Evolutionary conservation across 345 rosid species (phyloP).

Genomic region (Aquilaria yunnanensis): DNA sequence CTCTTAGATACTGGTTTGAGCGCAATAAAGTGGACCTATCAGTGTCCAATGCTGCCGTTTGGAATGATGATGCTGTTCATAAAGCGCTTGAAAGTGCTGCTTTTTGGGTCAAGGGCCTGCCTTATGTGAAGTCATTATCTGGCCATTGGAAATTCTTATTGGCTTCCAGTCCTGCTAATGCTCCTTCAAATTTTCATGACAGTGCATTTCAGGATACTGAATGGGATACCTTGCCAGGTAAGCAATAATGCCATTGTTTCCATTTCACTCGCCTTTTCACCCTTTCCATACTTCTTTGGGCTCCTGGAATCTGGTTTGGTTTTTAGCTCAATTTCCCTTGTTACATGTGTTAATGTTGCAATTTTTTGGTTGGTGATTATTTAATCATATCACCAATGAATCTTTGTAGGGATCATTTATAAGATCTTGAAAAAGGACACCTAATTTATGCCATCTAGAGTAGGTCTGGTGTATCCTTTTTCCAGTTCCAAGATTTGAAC

Average conservation of each 20-base stretch:
- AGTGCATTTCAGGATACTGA: slow-evolving; percentile 55
- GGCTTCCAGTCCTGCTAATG: slow-evolving; percentile 56
- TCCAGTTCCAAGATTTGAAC: too few relatives aligned
- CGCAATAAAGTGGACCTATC: slow-evolving; percentile 69
- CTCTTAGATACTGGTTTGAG: slow-evolving; percentile 77
- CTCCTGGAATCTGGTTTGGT: background rate
- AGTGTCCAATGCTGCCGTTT: slow-evolving; percentile 61
- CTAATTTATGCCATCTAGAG: too few relatives aligned
- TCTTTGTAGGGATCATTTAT: too few relatives aligned
- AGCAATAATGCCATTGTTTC: slow-evolving; percentile 4
- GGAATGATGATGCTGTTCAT: slow-evolving; percentile 85
- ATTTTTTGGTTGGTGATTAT: too few relatives aligned
- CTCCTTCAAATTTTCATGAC: slow-evolving; percentile 56
- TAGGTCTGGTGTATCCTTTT: too few relatives aligned
- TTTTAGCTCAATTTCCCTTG: background rate
- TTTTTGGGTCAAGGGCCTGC: slow-evolving; percentile 76
- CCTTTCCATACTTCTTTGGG: background rate
- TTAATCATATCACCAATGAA: too few relatives aligned
- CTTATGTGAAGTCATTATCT: slow-evolving; percentile 76
- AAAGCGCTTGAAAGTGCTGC: slow-evolving; percentile 71
- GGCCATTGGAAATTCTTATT: slow-evolving; percentile 87
- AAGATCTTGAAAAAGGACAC: too few relatives aligned
- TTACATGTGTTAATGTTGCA: background rate
- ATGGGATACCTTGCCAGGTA: slow-evolving; percentile 81
- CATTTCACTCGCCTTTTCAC: background rate